Evolutionary conservation across 805 yeast species (phyloP), one percentile per base, ranked within the genome.

Genomic region (Jamesozyma gamospora): DNA sequence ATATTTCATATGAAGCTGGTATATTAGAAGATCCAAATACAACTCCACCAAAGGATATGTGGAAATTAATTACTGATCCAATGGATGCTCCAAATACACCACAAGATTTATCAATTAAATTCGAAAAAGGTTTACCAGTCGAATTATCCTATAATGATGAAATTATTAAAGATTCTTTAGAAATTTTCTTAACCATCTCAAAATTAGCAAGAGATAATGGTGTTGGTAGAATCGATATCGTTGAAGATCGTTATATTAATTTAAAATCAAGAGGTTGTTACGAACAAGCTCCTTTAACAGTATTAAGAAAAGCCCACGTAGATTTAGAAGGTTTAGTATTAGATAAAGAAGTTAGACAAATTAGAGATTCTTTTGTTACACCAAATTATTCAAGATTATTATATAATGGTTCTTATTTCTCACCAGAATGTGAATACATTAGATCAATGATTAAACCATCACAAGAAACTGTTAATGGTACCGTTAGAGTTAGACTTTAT

Each of bases 1-100:
- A 92, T 69, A 92, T 92, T 65, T 90, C 97, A 30, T 92, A 84
- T 65, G 99, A 92, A 74, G 99, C 99, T 49, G 99, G 99, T 69
- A 92, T 92, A 53, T 77, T 92, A 59, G 99, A 92, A 71, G 95
- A 92, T 70, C 99, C 99, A 61, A 84, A 92, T 66, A 79, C 90
- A 54, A 92, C 98, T 39, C 98, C 98, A 49, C 98, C 98, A 69
- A 90, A 88, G 72, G 98, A 92, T 66, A 92, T 92, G 98, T 92
- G 98, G 98, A 92, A 92, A 71, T 77, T 92, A 63, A 92, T 96
- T 32, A 85, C 82, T 45, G 98, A 90, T 67, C 97, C 98, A 56
- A 62, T 70, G 31, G 96, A 90, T 60, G 97, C 98, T 41, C 98
- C 98, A 58, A 79, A 84, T 46, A 69, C 70, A 37, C 97, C 97